Base-by-base conservation (phyloP, 2,329 filamentous ascomycete species). In the Colletotrichum sp. region DNA sequence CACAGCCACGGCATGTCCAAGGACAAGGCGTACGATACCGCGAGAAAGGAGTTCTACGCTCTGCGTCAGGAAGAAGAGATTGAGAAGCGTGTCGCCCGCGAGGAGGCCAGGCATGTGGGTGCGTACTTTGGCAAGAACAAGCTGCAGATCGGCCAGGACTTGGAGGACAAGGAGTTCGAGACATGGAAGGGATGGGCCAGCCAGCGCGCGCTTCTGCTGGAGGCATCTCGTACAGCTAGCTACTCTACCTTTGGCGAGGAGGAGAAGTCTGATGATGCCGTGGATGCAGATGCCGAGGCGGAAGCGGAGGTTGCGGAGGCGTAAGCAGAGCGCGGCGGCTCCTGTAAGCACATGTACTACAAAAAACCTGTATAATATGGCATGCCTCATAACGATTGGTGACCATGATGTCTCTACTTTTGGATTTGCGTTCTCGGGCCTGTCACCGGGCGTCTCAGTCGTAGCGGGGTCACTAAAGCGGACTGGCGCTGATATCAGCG, bases 21-120 rank as follows among this genome's bases (percentile, higher is more conserved):
- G 82, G 88, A 90, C 55, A 85, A 91, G 79, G 96, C 97, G 36
- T 99, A 99, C 87, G 96, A 99, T 85, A 87, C 89, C 71, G 96
- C 95, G 9, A 94, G 97, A 76, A 93, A 93, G 79, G 96, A 99
- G 84, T 98, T 99, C 86, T 99, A 99, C 87, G 88, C 90, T 62
- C 86, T 96, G 78, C 94, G 97, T 75, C 94, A 98, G 80, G 89
- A 92, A 76, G 93, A 98, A 80, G 96, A 98, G 79, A 91, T 98
- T 64, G 93, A 96, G 86, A 90, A 92, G 79, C 93, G 96, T 80
- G 90, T 99, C 76, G 95, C 96, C 9, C 89, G 92, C 66, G 97
- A 99, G 86, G 97, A 99, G 86, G 96, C 97, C 32, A 89, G 93
- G 78, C 91, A 94, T 80, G 93, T 94, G 8, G 97, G 97, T 69